Evolutionary conservation across 345 rosid species (phyloP), one percentile per base, ranked within the genome.

Genomic region (Euphorbia lathyris): DNA sequence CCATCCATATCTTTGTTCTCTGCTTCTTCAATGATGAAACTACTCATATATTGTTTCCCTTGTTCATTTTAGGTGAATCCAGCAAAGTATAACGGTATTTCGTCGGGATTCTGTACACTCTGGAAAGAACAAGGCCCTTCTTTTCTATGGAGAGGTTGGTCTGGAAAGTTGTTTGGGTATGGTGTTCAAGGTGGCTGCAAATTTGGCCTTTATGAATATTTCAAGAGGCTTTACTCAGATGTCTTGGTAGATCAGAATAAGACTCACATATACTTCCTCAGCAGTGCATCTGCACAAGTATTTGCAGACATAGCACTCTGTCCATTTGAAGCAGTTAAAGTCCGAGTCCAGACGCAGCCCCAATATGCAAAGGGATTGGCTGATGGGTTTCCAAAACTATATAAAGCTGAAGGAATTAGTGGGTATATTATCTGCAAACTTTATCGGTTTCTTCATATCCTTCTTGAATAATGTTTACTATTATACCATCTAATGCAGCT

Each of bases 91-190:
- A 73, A 66, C 27, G 48, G 85, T 72, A 88, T 88, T 55, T 73
- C 78, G 42, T 72, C 85, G 0, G 90, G 93, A n/a, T 79, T 86
- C 42, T 77, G 81, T 0, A 74, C 73, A 55, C 88, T 89, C 5
- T 83, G 81, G 89, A 86, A 61, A 81, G 94, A 89, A 67, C 88
- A 84, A 77, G 89, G 94, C 40, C 86, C 87, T 63, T 81, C 87
- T 72, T 79, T 81, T 48, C 83, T 89, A 43, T 89, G 87, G 88
- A 89, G 89, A 68, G 94, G 88, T 65, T 86, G 94, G 89, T 79
- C 86, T 0, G 88, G 84, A 23, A 86, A 85, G 80, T 73, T 86
- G 9, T 75, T 82, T 53, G 91, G 94, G 42, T 89, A 89, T 51
- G 88, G 94, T 58, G 79, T 70, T 72, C 89, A 89, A 77, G 95